Evolutionary conservation across 352 stramenopile species (phyloP), one percentile per base, ranked within the genome.

Genomic region (Phytophthora quininea): DNA sequence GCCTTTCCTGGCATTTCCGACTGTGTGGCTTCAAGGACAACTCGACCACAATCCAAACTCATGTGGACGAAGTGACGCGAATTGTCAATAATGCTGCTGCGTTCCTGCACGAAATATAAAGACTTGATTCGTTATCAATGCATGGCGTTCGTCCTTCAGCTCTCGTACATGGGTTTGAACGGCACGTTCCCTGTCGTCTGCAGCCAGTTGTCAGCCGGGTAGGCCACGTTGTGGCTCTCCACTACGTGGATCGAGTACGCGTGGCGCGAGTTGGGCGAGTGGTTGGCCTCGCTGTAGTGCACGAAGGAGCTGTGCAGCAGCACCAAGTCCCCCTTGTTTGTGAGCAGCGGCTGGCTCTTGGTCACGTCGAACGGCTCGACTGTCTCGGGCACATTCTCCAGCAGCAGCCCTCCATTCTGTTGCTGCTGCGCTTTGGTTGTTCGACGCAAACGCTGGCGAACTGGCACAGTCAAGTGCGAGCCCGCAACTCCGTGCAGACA

Each of bases 181-280:
- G 82, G 79, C 61, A 76, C 74, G 35, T 82, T 80, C 8, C 75
- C 79, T 15, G 89, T 88, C 62, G 92, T 97, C 75, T 99, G 96
- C 30, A 99, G 80, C 96, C 96, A 99, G 69, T 99, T 99, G 48
- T 90, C 84, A 11, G 70, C 67, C 3, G 91, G 91, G 75, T 97
- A 99, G 24, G 57, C 38, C 30, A 91, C 89, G 15, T 89, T 73
- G 30, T 91, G 74, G 38, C 93, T 97, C 76, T 99, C 96, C 30
- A 99, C 86, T 15, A 98, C 81, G 76, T 99, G 97, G 42, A 99
- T 85, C 65, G 97, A 95, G 84, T 98, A 99, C 27, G 97, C 97
- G 74, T 99, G 97, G 55, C 97, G 86, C 63, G 88, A 96, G 42
- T 80, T 68, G 1, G 77, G 48, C 24, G 91, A 98, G 48, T 67